Evolutionary conservation across 1,139 yeast genomes (phyloP).

Genomic region (Williopsis jadinii): DNA sequence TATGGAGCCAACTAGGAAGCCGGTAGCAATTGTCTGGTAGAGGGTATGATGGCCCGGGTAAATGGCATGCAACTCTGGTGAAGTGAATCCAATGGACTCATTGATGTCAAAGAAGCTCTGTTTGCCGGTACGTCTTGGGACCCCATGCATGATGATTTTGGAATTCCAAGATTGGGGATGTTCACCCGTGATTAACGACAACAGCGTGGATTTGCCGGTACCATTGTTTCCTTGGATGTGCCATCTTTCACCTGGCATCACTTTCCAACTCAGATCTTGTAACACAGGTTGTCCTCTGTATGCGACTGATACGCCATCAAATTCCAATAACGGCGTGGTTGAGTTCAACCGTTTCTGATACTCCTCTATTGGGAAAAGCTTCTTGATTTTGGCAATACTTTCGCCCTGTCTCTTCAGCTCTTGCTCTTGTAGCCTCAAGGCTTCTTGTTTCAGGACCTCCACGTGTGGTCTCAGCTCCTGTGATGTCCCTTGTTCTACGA

Average conservation of each 20-base stretch:
- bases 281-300: constrained; percentile 61
- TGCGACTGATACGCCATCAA: constrained; percentile 56
- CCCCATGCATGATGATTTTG: constrained; percentile 57
- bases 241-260: constrained; percentile 74
- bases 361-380: constrained; percentile 11
- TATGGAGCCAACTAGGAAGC: constrained; percentile 55
- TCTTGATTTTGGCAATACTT: constrained; percentile 16
- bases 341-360: constrained; percentile 2
- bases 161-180: constrained; percentile 96
- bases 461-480: constrained; percentile 27
- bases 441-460: constrained; percentile 23
- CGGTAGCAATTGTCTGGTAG: constrained; percentile 61
- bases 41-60: constrained; percentile 55
- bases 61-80: constrained; percentile 88
- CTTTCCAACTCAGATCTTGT: constrained; percentile 55
- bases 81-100: constrained; percentile 71
- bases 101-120: constrained; percentile 76
- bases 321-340: constrained; percentile 39
- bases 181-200: constrained; percentile 83
- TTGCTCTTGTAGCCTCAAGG: constrained; percentile 14
- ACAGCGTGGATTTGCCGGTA: constrained; percentile 82
- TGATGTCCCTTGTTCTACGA: constrained; percentile 42
- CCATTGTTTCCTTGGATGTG: constrained; percentile 88
- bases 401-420: constrained; percentile 17
- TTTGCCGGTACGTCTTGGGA: constrained; percentile 66